phyloP scores from a whole-genome alignment of 2,329 filamentous ascomycete species.

The Neonectria coccinea region DNA sequence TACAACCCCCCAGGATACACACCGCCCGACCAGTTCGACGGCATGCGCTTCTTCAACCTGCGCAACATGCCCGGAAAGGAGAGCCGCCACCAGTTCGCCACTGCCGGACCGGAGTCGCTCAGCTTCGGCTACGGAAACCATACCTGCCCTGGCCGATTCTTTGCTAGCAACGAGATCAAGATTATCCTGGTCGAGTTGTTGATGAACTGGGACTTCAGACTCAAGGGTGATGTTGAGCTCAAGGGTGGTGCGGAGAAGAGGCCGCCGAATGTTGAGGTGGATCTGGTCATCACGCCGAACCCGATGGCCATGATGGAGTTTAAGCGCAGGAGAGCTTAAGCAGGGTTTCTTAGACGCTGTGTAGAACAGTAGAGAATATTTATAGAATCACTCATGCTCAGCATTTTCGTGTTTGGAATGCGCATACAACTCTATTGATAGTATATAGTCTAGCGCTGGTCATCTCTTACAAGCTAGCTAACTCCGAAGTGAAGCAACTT shows the following conservation, averaged over 20 bases:
- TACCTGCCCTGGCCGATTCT: conserved; percentile 35
- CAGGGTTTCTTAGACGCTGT: neutral
- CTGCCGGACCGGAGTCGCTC: conserved; percentile 24
- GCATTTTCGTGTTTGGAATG: neutral
- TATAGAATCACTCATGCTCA: too few species aligned
- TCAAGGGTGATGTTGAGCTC: conserved; percentile 18
- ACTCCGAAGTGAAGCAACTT: too few species aligned
- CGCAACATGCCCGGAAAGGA: conserved; percentile 32
- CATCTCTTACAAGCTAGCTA: too few species aligned
- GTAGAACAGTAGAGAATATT: neutral
- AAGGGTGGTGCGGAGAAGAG: conserved; percentile 25
- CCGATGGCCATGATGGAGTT: conserved; percentile 26
- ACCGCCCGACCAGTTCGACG: conserved; percentile 26
- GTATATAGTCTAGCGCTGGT: too few species aligned
- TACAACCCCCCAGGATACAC: conserved; percentile 24
- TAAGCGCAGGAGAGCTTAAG: conserved; percentile 14
- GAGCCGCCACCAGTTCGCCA: conserved; percentile 28
- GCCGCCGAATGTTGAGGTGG: conserved; percentile 23
- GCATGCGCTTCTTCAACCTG: conserved; percentile 34
- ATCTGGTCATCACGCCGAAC: conserved; percentile 24
- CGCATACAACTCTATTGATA: too few species aligned
- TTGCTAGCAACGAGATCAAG: conserved; percentile 36
- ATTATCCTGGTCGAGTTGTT: conserved; percentile 35
- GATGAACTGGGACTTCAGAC: conserved; percentile 34
- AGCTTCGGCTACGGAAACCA: conserved; percentile 32